Conservation (phyloP, 805 yeast genomes). For the Cyberlindnera samutprakarnensis region DNA sequence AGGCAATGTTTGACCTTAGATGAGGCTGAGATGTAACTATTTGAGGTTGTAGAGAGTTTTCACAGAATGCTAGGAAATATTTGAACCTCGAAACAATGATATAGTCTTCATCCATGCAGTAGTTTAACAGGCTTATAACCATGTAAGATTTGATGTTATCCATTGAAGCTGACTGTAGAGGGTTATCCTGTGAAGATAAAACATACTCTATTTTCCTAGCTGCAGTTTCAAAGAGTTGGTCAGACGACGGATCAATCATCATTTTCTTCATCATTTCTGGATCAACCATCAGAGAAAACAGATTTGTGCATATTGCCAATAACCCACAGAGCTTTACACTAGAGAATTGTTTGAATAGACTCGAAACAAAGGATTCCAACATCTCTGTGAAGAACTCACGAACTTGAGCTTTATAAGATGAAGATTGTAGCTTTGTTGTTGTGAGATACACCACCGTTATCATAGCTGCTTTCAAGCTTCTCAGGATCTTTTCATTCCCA, state of each 20-base stretch:
- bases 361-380: conserved; percentile 9
- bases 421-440: conserved; percentile 14
- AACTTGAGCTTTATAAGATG: conserved; percentile 16
- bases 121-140: conserved; percentile 11
- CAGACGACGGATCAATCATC: conserved; percentile 16
- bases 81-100: conserved; percentile 9
- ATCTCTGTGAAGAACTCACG: conserved; percentile 8
- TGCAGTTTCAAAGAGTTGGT: conserved; percentile 18
- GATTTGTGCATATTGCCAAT: conserved; percentile 13
- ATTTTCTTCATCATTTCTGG: conserved; percentile 15
- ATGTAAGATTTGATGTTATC: conserved; percentile 18
- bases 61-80: conserved; percentile 8
- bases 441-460: conserved; percentile 16
- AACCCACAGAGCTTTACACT: conserved; percentile 7
- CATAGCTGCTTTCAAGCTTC: conserved; percentile 14
- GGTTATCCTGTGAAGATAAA: conserved; percentile 5
- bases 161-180: conserved; percentile 3
- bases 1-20: conserved; percentile 5
- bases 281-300: conserved; percentile 19
- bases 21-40: conserved; percentile 5
- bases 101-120: conserved; percentile 11
- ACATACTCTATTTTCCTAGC: conserved; percentile 18
- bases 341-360: conserved; percentile 10
- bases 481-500: conserved; percentile 8
- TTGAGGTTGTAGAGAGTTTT: conserved; percentile 4